These are phyloP conservation scores for Coemansia reversa DNA, from an alignment of 192 early-diverging fungal species.

Conservation along the genomic window DNA sequence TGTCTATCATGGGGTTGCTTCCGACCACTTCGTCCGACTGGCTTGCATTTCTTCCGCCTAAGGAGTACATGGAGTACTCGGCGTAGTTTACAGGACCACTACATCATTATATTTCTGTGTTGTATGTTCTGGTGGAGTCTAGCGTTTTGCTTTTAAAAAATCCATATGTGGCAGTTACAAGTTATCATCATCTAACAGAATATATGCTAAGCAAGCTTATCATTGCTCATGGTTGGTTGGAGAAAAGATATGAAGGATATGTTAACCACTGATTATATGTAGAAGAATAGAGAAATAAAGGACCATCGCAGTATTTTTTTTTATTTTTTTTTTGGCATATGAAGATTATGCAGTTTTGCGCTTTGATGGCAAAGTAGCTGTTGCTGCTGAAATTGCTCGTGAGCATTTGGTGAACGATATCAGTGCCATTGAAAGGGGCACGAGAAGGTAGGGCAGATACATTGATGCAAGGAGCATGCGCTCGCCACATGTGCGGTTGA, in stretches of 20 bases:
- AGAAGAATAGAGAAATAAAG: neutral
- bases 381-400: neutral
- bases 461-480: constrained; percentile 49
- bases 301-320: neutral
- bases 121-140: too few species aligned
- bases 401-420: constrained; percentile 32
- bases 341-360: constrained; percentile 7
- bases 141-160: neutral
- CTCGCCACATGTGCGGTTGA: constrained; percentile 48
- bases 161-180: too few species aligned
- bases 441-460: constrained; percentile 69
- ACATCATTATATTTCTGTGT: neutral
- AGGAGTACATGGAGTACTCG: constrained; percentile 49
- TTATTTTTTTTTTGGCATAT: constrained; percentile 14
- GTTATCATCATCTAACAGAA: too few species aligned
- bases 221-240: neutral
- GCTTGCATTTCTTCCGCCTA: constrained; percentile 86
- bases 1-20: constrained; percentile 90
- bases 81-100: constrained; percentile 4
- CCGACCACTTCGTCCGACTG: constrained; percentile 93
- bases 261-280: neutral
- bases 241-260: neutral
- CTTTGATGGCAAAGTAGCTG: neutral
- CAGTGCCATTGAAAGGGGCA: constrained; percentile 61
- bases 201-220: too few species aligned